These are phyloP conservation scores for Hypomyces perniciosus DNA, from an alignment of 2,329 filamentous ascomycete species.

Conservation along the genomic window DNA sequence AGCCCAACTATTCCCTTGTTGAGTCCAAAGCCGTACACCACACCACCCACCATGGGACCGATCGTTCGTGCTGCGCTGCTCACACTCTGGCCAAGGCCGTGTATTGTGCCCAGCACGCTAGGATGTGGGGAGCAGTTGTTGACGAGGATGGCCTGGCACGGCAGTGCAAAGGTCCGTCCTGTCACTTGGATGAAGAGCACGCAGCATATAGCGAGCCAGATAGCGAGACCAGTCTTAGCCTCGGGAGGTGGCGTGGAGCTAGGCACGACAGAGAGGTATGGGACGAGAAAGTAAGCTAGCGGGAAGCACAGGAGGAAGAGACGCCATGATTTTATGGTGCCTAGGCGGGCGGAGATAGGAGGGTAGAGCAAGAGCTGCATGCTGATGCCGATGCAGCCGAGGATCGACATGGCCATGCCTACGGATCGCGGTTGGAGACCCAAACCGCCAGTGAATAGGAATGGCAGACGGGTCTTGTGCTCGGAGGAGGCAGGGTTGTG, in stretches of 20 bases:
- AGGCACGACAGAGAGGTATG: constrained; percentile 65
- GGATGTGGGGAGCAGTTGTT: constrained; percentile 45
- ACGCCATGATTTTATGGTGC: constrained; percentile 62
- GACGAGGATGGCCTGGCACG: constrained; percentile 40
- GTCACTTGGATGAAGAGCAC: constrained; percentile 61
- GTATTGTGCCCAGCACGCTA: constrained; percentile 40
- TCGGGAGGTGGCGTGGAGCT: constrained; percentile 44
- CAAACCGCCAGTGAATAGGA: constrained; percentile 67
- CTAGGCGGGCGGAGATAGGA: constrained; percentile 56
- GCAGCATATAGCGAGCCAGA: constrained; percentile 60
- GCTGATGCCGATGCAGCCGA: constrained; percentile 68
- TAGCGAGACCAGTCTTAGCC: constrained; percentile 44
- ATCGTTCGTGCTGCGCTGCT: constrained; percentile 53
- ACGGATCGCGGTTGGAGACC: constrained; percentile 66
- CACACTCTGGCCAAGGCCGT: constrained; percentile 52
- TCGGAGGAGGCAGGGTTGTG: constrained; percentile 36
- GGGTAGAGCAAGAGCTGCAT: constrained; percentile 61
- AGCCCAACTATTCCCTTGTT: constrained; percentile 51
- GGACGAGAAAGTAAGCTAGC: constrained; percentile 61
- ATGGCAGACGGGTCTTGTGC: constrained; percentile 38
- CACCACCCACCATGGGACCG: constrained; percentile 55
- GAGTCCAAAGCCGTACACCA: constrained; percentile 54
- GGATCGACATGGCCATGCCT: constrained; percentile 70
- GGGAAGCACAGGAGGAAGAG: constrained; percentile 66
- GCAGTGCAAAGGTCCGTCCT: constrained; percentile 57